A percentile compares a stretch with the other conserved stretches of the same genome.
Conservation (phyloP, 768 basidiomycete genomes). For the Suillus weaverae region DNA sequence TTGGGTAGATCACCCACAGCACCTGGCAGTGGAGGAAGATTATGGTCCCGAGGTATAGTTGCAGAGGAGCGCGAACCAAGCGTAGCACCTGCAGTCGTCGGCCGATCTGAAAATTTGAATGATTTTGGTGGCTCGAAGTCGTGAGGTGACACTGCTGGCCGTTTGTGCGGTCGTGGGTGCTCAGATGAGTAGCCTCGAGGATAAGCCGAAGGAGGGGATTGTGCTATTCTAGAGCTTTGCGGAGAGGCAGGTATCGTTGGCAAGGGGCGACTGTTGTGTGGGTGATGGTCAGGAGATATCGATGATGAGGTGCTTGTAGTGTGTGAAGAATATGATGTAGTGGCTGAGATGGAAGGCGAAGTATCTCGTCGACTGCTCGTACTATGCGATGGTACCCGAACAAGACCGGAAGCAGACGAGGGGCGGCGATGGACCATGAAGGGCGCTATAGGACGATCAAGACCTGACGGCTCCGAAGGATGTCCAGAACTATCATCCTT, state of each 20-base stretch:
- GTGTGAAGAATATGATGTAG: slow-evolving; percentile 9
- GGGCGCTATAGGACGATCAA: slow-evolving; percentile 10
- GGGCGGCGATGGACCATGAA: slow-evolving; percentile 17
- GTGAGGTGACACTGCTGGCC: slow-evolving; percentile 9
- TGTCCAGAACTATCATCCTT: slow-evolving; percentile 23
- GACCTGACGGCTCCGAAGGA: slow-evolving; percentile 19
- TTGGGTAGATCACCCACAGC: not conserved
- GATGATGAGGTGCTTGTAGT: slow-evolving; percentile 13
- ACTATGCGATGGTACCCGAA: slow-evolving; percentile 13
- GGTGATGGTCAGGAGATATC: slow-evolving; percentile 12
- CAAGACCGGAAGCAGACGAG: slow-evolving; percentile 3
- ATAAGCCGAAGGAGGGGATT: slow-evolving; percentile 20
- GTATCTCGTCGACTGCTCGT: slow-evolving; percentile 23
- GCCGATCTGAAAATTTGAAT: slow-evolving; percentile 29
- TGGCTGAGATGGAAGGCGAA: slow-evolving; percentile 22
- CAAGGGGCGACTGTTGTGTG: slow-evolving; percentile 17
- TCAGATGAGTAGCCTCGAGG: slow-evolving; percentile 21
- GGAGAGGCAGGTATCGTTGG: slow-evolving; percentile 34
- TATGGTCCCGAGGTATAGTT: slow-evolving; percentile 17
- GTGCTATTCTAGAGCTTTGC: slow-evolving; percentile 15
- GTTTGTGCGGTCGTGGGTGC: slow-evolving; percentile 13
- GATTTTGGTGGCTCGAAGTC: slow-evolving; percentile 3
- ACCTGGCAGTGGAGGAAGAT: slow-evolving; percentile 9
- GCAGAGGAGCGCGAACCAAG: slow-evolving; percentile 21
- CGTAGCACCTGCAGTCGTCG: slow-evolving; percentile 41